Percentiles rank a stretch among this genome's conserved stretches.
These are phyloP conservation scores for Acidiella bohemica DNA, from an alignment of 495 filamentous ascomycete genomes.

Conservation along the genomic window DNA sequence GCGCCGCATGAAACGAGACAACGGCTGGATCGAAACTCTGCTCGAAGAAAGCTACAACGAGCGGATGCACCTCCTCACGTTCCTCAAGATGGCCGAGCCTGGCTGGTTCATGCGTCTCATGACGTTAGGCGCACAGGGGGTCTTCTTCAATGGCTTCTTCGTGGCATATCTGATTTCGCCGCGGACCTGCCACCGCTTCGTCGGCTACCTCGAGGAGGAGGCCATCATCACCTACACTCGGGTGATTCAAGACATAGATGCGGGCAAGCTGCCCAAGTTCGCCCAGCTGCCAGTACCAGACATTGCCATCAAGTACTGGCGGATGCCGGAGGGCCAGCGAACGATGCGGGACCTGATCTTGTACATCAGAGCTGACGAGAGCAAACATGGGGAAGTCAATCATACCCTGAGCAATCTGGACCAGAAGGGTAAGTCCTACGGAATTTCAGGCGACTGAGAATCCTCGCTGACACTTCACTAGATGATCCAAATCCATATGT, in stretches of 20 bases:
- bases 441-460: not conserved
- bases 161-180: constrained; percentile 78
- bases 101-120: constrained; percentile 79
- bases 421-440: constrained; percentile 4
- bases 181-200: constrained; percentile 84
- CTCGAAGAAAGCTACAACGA: constrained; percentile 93
- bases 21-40: constrained; percentile 95
- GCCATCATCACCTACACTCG: constrained; percentile 91
- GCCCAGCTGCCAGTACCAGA: constrained; percentile 64
- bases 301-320: constrained; percentile 81
- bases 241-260: constrained; percentile 71
- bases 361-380: constrained; percentile 87
- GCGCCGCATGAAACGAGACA: constrained; percentile 75
- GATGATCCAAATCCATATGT: constrained; percentile 85
- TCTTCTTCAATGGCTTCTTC: constrained; percentile 95
- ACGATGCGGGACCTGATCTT: constrained; percentile 76
- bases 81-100: constrained; percentile 83
- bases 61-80: constrained; percentile 77
- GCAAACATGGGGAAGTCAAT: constrained; percentile 95
- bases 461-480: constrained; percentile 39
- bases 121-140: constrained; percentile 69
- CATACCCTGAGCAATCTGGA: constrained; percentile 55
- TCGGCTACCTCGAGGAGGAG: constrained; percentile 94
- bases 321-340: constrained; percentile 71
- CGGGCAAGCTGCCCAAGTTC: constrained; percentile 73